Evolutionary conservation across 2,329 filamentous ascomycete genomes (phyloP).

Genomic region (Exophiala viscosa): DNA sequence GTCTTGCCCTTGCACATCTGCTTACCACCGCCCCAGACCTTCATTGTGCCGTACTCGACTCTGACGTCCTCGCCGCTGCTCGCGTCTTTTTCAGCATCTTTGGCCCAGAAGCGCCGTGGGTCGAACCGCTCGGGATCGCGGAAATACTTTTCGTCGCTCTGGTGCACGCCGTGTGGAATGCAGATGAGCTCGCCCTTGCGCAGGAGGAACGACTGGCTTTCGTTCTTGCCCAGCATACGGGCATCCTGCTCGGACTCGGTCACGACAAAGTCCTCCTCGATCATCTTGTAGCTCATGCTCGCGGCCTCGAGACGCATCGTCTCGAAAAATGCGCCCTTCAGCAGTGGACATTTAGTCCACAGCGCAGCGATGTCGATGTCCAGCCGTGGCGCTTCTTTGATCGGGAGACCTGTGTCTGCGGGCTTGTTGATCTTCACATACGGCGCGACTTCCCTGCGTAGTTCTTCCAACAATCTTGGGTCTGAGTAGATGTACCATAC

Average conservation of each 20-base stretch:
- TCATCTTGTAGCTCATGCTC: constrained; percentile 41
- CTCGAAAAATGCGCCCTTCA: constrained; percentile 48
- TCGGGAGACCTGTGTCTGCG: constrained; percentile 39
- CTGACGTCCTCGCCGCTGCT: constrained; percentile 32
- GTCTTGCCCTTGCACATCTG: constrained; percentile 50
- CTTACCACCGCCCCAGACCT: constrained; percentile 49
- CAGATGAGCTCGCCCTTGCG: constrained; percentile 42
- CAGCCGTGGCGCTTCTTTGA: constrained; percentile 43
- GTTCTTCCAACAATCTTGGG: constrained; percentile 38
- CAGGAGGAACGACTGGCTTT: constrained; percentile 40
- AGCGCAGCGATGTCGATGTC: constrained; percentile 41
- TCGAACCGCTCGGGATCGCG: constrained; percentile 42
- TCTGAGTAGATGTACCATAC: constrained; percentile 46
- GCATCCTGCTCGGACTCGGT: constrained; percentile 40
- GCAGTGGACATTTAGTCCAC: constrained; percentile 42
- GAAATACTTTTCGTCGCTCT: constrained; percentile 36
- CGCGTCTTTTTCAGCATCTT: constrained; percentile 32
- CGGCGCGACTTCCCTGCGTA: constrained; percentile 45
- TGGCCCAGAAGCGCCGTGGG: constrained; percentile 44
- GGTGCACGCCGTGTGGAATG: constrained; percentile 44
- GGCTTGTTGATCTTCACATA: constrained; percentile 38
- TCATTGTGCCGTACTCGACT: constrained; percentile 42
- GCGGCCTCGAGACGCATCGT: constrained; percentile 44
- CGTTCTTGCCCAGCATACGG: constrained; percentile 25
- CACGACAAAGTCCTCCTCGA: constrained; percentile 39